Conservation (phyloP, 2,329 filamentous ascomycete species). For the Coleophoma cylindrospora region DNA sequence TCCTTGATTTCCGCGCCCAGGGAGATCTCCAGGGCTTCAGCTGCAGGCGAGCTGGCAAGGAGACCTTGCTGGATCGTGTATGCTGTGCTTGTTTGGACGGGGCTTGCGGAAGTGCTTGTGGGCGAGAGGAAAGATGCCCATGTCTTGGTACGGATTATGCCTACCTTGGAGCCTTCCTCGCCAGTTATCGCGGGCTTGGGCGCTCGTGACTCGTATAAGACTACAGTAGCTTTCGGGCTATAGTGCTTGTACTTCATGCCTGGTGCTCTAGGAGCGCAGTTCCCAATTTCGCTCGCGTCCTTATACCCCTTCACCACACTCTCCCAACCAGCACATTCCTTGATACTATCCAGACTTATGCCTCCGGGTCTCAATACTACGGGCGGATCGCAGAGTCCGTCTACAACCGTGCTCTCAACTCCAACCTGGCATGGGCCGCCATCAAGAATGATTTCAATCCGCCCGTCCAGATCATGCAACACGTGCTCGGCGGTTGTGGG, state of each 20-base stretch:
- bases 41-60: slow-evolving; percentile 2
- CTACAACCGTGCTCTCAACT: slow-evolving; percentile 95
- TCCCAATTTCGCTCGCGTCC: slow-evolving; percentile 64
- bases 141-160: slow-evolving; percentile 32
- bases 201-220: slow-evolving; percentile 62
- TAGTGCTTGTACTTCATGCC: slow-evolving; percentile 99
- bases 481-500: slow-evolving; percentile 91
- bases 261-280: slow-evolving; percentile 71
- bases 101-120: background rate
- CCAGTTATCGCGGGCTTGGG: too few species aligned
- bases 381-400: slow-evolving; percentile 78
- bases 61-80: background rate
- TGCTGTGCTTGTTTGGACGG: background rate
- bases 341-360: slow-evolving; percentile 74
- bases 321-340: slow-evolving; percentile 75
- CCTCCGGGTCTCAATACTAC: slow-evolving; percentile 83
- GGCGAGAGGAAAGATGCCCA: slow-evolving; percentile 15
- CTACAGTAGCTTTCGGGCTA: slow-evolving; percentile 80
- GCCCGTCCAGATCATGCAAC: slow-evolving; percentile 73
- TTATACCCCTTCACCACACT: slow-evolving; percentile 72
- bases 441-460: slow-evolving; percentile 83
- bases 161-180: slow-evolving; percentile 6
- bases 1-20: slow-evolving; percentile 66
- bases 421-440: slow-evolving; percentile 83
- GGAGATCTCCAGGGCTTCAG: slow-evolving; percentile 54